phyloP scores from a whole-genome alignment of 768 basidiomycete species.

The Nidularia pulvinata region DNA sequence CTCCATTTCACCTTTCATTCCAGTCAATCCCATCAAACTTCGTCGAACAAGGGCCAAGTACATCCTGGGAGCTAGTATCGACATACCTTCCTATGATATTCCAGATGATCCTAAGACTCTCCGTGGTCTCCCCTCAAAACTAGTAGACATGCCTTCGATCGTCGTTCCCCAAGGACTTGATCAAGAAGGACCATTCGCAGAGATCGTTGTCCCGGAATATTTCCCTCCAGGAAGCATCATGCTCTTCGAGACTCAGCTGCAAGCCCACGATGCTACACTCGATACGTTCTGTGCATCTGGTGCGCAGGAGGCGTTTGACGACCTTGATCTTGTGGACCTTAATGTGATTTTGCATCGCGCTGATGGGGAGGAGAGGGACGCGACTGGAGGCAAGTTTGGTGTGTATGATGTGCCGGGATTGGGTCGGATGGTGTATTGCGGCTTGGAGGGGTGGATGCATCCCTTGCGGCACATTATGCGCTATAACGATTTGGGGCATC shows the following conservation, averaged over 20 bases:
- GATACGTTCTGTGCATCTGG: slow-evolving; percentile 74
- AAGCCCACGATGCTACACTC: slow-evolving; percentile 68
- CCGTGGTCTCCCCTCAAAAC: slow-evolving; percentile 69
- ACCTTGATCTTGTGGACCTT: slow-evolving; percentile 83
- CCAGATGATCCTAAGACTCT: slow-evolving; percentile 51
- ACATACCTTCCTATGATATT: slow-evolving; percentile 62
- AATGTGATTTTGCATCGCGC: slow-evolving; percentile 87
- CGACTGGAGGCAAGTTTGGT: slow-evolving; percentile 79
- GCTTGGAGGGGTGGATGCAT: slow-evolving; percentile 97
- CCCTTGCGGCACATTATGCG: slow-evolving; percentile 81
- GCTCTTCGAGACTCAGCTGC: slow-evolving; percentile 86
- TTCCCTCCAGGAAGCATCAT: slow-evolving; percentile 98
- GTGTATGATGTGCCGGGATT: slow-evolving; percentile 78
- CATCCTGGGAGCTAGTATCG: slow-evolving; percentile 76
- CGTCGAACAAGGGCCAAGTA: slow-evolving; percentile 79
- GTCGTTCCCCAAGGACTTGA: slow-evolving; percentile 64
- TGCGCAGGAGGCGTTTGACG: slow-evolving; percentile 70
- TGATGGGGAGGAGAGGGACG: slow-evolving; percentile 91
- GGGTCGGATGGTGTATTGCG: slow-evolving; percentile 86
- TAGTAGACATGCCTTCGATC: slow-evolving; percentile 64
- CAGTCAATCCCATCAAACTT: slow-evolving; percentile 86
- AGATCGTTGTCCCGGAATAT: slow-evolving; percentile 80
- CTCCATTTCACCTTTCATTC: neutral
- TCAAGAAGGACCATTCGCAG: slow-evolving; percentile 66
- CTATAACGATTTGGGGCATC: slow-evolving; percentile 92